A percentile compares a stretch with the other conserved stretches of the same genome.
Evolutionary conservation across 2,329 filamentous ascomycete species (phyloP).

Genomic region (Penicillium sp.): DNA sequence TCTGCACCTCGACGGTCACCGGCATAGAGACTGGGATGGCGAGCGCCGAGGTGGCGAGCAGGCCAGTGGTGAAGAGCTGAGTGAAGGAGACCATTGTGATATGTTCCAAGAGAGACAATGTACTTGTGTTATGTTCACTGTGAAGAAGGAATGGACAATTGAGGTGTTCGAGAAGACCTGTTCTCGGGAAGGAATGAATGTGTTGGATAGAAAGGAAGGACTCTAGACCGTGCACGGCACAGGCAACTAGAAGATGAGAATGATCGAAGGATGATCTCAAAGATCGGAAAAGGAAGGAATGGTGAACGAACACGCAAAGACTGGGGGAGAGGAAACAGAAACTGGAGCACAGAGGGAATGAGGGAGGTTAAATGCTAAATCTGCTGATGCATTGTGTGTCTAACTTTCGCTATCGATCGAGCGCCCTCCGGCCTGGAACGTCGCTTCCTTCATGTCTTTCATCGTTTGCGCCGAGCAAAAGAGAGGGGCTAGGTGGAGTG

Average conservation of each 20-base stretch:
- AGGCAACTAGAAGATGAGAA: conserved; percentile 28
- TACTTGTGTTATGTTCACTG: conserved; percentile 12
- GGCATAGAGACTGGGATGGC: conserved; percentile 33
- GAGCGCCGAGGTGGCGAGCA: conserved; percentile 41
- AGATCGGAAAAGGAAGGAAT: conserved; percentile 9
- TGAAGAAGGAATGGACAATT: conserved; percentile 13
- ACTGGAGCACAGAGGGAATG: neutral
- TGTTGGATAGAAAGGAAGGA: conserved; percentile 34
- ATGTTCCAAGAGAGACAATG: neutral
- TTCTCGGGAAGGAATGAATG: conserved; percentile 26
- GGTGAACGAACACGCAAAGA: neutral
- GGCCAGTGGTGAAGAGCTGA: conserved; percentile 36
- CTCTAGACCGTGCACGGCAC: conserved; percentile 39
- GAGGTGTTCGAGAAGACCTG: conserved; percentile 25
- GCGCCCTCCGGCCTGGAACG: conserved; percentile 9
- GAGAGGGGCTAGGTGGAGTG: neutral
- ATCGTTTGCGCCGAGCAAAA: neutral
- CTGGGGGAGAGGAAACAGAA: conserved; percentile 11
- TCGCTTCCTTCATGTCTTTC: conserved; percentile 1
- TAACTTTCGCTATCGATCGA: conserved; percentile 7
- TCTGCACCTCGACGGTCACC: conserved; percentile 21
- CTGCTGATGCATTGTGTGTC: conserved; percentile 10
- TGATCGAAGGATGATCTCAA: conserved; percentile 12
- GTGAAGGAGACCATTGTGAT: conserved; percentile 46
- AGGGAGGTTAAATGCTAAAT: conserved; percentile 13